Conservation (phyloP, 306 rosid genomes). For the Cucumis cinereus region DNA sequence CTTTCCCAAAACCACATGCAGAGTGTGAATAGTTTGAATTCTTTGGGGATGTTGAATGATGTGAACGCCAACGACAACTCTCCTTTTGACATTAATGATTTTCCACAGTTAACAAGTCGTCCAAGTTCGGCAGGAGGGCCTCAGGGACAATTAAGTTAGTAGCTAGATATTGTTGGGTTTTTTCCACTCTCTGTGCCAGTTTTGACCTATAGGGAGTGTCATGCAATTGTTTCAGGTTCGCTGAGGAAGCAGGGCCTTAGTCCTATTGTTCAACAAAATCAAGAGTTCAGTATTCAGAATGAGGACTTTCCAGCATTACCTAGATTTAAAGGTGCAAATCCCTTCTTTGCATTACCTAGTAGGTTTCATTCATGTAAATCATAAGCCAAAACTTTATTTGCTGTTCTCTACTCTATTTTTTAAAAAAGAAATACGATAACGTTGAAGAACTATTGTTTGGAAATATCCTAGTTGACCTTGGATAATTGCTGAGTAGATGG, state of each 20-base stretch:
- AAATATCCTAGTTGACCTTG: not conserved
- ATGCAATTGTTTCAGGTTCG: constrained; percentile 50
- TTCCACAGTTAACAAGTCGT: constrained; percentile 84
- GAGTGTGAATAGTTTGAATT: constrained; percentile 57
- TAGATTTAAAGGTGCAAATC: constrained; percentile 70
- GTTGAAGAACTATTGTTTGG: not conserved
- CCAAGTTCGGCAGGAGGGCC: constrained; percentile 98
- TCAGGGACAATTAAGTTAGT: constrained; percentile 86
- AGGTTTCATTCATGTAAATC: not conserved
- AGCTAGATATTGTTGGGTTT: not conserved
- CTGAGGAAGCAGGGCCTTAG: constrained; percentile 90
- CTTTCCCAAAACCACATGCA: constrained; percentile 82
- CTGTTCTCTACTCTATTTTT: not conserved
- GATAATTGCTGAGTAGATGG: not conserved
- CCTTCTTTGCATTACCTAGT: constrained; percentile 11
- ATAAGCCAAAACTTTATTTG: not conserved
- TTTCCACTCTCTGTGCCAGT: not conserved
- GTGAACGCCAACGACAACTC: constrained; percentile 62
- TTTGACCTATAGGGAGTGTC: not conserved
- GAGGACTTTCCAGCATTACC: constrained; percentile 99
- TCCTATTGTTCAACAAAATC: constrained; percentile 96
- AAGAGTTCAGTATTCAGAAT: constrained; percentile 93
- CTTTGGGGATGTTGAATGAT: constrained; percentile 92
- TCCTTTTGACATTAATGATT: constrained; percentile 88
- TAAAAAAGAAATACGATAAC: no score